Evolutionary conservation across 2,329 filamentous ascomycete species (phyloP), one percentile per base, ranked within the genome.

Genomic region (Venturiaceae sp.): DNA sequence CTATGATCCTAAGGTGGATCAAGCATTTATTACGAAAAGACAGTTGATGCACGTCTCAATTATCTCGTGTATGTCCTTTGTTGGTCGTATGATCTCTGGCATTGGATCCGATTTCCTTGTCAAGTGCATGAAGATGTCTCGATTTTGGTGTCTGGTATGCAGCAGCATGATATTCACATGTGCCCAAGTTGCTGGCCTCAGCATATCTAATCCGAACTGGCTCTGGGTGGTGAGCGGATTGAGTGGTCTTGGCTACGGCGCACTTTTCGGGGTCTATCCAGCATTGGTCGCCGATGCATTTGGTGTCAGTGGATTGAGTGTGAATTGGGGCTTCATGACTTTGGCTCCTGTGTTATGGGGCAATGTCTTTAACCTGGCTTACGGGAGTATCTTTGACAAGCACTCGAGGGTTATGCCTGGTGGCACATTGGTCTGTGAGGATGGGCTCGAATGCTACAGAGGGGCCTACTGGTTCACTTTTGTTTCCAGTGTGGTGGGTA

Each of bases 271-370:
- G 34, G 92, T 96, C 21, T 96, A 89, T 71, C 94, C 94, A 0
- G 92, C 91, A 13, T 84, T 97, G 19, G 76, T 80, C 4, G 90
- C 92, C 6, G 92, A 97, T 69, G 86, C 87, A 0, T 99, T 99
- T 69, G 94, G 94, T 7, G 87, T 96, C 28, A 82, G 86, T 61
- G 92, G 92, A 1, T 78, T 99, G 52, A 91, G 87, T 58, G 90
- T 96, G 68, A 99, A 97, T 68, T 99, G 94, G 92, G 94, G 94
- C 14, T 87, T 88, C 65, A 95, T 99, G 85, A 96, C 90, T 0
- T 77, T 96, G 53, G 87, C 90, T 2, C 92, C 92, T 0, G 90
- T 96, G 2, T 73, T 96, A 30, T 91, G 86, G 8, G 92, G 90
- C 54, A 95, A 97, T 66, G 72, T 96, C 23, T 97, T 95, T 79